Base-by-base conservation (phyloP, 495 filamentous ascomycete genomes). In the Annulohypoxylon stygium region DNA sequence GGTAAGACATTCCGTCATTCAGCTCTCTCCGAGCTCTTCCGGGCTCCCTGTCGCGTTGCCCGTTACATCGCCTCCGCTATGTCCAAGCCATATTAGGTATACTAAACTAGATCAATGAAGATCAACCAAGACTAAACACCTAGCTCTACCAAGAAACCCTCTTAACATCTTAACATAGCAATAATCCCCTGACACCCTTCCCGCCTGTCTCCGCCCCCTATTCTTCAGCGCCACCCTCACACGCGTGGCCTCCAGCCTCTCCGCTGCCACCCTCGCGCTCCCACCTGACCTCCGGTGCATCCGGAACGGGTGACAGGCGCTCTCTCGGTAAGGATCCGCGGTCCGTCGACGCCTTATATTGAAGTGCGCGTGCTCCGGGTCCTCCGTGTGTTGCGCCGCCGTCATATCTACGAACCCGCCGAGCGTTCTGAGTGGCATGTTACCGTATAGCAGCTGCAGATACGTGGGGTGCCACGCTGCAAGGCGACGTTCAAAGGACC, bases 391-490 rank as follows among this genome's bases (percentile, higher is more conserved):
- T 16, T 67, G 62, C 9, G 57, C 48, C 5, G 69, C 36, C 48
- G 63, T 57, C 55, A 57, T 58, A 10, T 61, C 47, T 7, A 59
- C 54, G 57, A 67, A 64, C 9, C 64, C 57, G 20, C 48, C n/a
- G 14, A 18, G n/a, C 10, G 64, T 68, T 3, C 67, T 10, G 8
- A 63, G 55, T 55, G 67, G 71, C 71, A 74, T 74, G 14, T 69
- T 68, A 37, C 68, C 69, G 55, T 65, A 57, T 14, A 39, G 72
- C n/a, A 71, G 47, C 25, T 60, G 48, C 53, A 47, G 25, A 6
- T 62, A 26, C 18, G 45, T 23, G 14, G 67, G 61, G 23, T 18
- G 47, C 7, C 50, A 63, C 39, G 51, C 63, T 4, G 43, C 69
- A 0, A 72, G 63, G 33, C 43, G 57, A 59, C 53, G 60, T 5